Evolutionary conservation across 441 rosid genomes (phyloP).

Genomic region (Euphorbia schlechtendalii): DNA sequence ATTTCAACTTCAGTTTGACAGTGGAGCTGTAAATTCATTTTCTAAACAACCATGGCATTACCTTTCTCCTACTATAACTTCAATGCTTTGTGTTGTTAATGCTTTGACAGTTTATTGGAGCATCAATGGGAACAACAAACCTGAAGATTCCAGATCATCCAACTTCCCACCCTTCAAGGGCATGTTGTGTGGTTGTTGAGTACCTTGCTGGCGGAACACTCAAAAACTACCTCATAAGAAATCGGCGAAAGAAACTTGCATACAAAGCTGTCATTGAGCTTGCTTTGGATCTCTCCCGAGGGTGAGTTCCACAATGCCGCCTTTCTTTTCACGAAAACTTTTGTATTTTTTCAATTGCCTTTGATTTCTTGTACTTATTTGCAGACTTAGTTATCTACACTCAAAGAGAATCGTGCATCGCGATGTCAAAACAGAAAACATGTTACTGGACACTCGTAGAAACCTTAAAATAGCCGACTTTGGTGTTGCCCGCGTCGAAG

Average conservation of each 20-base stretch:
- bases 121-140: constrained; percentile 79
- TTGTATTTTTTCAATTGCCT: not conserved
- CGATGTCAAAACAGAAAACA: constrained; percentile 89
- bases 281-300: constrained; percentile 78
- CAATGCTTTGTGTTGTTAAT: not conserved
- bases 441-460: constrained; percentile 55
- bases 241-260: constrained; percentile 64
- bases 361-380: constrained; percentile 13
- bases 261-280: constrained; percentile 67
- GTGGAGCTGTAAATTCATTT: too few species aligned
- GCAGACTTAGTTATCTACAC: constrained; percentile 82
- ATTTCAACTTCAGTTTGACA: too few species aligned
- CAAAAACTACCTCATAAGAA: constrained; percentile 57
- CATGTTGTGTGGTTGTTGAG: constrained; percentile 85
- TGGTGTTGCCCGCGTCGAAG: constrained; percentile 94
- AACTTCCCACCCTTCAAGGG: constrained; percentile 49
- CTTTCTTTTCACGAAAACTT: not conserved
- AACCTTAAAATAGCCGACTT: constrained; percentile 84
- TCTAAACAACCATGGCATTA: not conserved
- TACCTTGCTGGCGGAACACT: constrained; percentile 74
- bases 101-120: constrained; percentile 56
- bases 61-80: not conserved
- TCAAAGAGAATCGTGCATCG: constrained; percentile 88
- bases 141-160: constrained; percentile 59
- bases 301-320: constrained; percentile 32